Evolutionary conservation across 805 yeast genomes (phyloP), one percentile per base, ranked within the genome.

Genomic region (Blastobotrys chiropterorum): DNA sequence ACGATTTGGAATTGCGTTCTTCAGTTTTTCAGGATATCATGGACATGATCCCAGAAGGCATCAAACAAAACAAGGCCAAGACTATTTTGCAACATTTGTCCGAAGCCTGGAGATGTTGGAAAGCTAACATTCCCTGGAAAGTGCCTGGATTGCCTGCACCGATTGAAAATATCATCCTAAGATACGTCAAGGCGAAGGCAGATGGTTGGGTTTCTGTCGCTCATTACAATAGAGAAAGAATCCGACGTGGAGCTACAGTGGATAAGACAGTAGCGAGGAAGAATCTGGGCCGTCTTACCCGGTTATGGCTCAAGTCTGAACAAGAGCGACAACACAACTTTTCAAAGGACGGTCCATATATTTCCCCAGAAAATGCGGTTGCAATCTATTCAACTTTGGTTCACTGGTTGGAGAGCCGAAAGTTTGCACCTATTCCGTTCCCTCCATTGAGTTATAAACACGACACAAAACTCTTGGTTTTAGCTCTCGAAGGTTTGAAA

Each of bases 31-130:
- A 89, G 62, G 99, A 94, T 64, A 92, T 94, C 46, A 71, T 94
- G 53, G 99, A 94, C 65, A 90, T 90, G 96, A 90, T 94, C 46
- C 99, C 99, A 0, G 97, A 89, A 56, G 96, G 96, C 1, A 77
- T 94, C 55, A 85, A 87, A 61, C 94, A 88, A 62, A 86, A 80
- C 57, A 90, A 89, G 65, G 82, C 97, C 1, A 85, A 86, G 61
- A 82, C 95, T 0, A 85, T 94, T 49, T 68, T 94, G 46, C 98
- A 94, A 62, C 99, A 94, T 68, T 74, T 94, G 53, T 86, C 95
- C 64, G 99, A 94, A 67, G 99, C 99, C 0, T 94, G 99, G 99
- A 75, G 99, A 66, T 94, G 98, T 67, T 94, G 99, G 99, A 94
- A 94, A 67, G 99, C 99, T 2, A 92, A 94, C 63, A 85, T 94